Evolutionary conservation across 306 rosid genomes (phyloP), one percentile per base, ranked within the genome.

Genomic region (Trifolium subterraneum): DNA sequence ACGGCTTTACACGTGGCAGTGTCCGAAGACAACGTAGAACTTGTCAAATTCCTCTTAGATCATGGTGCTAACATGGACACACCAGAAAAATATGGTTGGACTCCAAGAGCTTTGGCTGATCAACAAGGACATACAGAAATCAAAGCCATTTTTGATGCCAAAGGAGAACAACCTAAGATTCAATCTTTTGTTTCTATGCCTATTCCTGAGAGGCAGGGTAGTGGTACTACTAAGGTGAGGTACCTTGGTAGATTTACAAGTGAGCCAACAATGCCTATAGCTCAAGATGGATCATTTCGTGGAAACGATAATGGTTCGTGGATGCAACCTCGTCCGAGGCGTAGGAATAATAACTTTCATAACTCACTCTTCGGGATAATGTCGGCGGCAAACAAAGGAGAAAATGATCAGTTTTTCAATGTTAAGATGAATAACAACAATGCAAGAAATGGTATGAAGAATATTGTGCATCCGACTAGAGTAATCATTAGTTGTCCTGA

Each of bases 1-100:
- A 90, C 99, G 0, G 96, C 96, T 25, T 88, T 92, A 50, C 96
- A 94, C 11, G 83, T 86, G 42, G 97, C 99, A 1, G 97, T 94
- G 6, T 80, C 87, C 0, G 97, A 92, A 62, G 95, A 70, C 77
- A 90, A 88, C 20, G 58, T 55, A 36, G 92, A 87, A 52, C 81
- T 88, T 2, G 97, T 88, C 19, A 82, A 81, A 25, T 90, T 76
- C 75, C 96, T 94, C 38, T 62, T 94, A 74, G 79, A 81, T 16
- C 75, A 82, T 5, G 97, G 96, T 0, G 95, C 96, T 13, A 83
- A 84, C 73, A 60, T 90, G 13, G 90, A 94, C 73, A 85, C 81
- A 58, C 80, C 87, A 44, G 88, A 92, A 64, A 45, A 22, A 44
- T 35, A 83, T 16, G 86, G 93, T 56, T 94, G 99, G 99, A 90